A percentile compares a stretch with the other conserved stretches of the same genome.
These are phyloP conservation scores for Backusella luteola DNA, from an alignment of 192 early-diverging fungal genomes.

Conservation along the genomic window DNA sequence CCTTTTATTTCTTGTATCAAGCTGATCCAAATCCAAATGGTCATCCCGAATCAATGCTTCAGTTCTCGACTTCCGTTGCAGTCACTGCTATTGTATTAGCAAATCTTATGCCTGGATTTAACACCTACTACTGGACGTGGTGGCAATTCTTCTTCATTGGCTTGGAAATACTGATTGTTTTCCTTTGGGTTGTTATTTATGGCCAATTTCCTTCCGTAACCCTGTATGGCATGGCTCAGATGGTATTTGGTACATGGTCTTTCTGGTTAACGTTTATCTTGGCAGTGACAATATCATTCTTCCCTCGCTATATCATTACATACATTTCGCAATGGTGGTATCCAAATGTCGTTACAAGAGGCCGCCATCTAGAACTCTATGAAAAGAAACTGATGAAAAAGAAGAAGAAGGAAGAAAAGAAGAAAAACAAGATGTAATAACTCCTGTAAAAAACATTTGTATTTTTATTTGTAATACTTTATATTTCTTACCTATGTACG, in stretches of 20 bases:
- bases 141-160: slow-evolving; percentile 64
- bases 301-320: slow-evolving; percentile 67
- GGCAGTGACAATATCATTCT: slow-evolving; percentile 62
- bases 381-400: background rate
- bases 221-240: slow-evolving; percentile 68
- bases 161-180: slow-evolving; percentile 65
- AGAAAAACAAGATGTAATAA: background rate
- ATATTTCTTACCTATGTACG: background rate
- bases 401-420: background rate
- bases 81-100: slow-evolving; percentile 76
- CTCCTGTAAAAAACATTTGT: background rate
- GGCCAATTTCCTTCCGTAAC: slow-evolving; percentile 53
- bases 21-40: slow-evolving; percentile 52
- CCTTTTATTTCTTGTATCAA: slow-evolving; percentile 65
- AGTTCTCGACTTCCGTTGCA: slow-evolving; percentile 80
- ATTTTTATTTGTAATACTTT: slow-evolving; percentile 5
- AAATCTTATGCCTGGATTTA: slow-evolving; percentile 78
- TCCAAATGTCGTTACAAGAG: slow-evolving; percentile 47
- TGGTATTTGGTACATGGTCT: slow-evolving; percentile 58
- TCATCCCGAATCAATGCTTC: slow-evolving; percentile 50
- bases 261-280: slow-evolving; percentile 80
- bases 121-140: slow-evolving; percentile 86
- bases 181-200: slow-evolving; percentile 68
- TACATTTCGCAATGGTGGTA: slow-evolving; percentile 64
- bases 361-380: slow-evolving; percentile 1